These are phyloP conservation scores for Candida saitoana DNA, from an alignment of 805 yeast species.

Conservation along the genomic window DNA sequence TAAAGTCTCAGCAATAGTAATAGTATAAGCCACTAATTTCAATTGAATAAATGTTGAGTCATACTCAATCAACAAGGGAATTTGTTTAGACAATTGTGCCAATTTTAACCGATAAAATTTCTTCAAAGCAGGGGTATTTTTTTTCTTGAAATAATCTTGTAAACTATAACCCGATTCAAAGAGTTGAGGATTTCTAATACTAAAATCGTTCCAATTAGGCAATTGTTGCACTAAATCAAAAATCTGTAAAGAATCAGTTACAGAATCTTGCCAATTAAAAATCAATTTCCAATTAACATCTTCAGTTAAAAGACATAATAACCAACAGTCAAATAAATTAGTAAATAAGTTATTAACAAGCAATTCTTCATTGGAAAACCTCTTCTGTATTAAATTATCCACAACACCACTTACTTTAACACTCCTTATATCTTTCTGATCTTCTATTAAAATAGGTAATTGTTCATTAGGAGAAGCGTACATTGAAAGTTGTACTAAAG, in stretches of 20 bases:
- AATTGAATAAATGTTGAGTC: constrained; percentile 8
- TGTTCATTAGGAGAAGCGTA: constrained; percentile 47
- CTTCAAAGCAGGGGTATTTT: neutral
- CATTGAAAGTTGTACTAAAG: constrained; percentile 43
- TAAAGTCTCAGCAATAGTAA: constrained; percentile 17
- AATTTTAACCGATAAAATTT: neutral
- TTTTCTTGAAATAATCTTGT: constrained; percentile 4
- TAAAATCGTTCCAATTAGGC: constrained; percentile 24
- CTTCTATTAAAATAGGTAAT: constrained; percentile 57
- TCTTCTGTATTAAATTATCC: constrained; percentile 26
- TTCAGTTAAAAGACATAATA: constrained; percentile 25
- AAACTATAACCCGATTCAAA: constrained; percentile 11
- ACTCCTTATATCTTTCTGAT: constrained; percentile 28
- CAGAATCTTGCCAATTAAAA: constrained; percentile 13
- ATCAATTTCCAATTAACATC: constrained; percentile 10
- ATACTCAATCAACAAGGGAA: constrained; percentile 1
- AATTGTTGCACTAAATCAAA: constrained; percentile 18
- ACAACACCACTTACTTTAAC: constrained; percentile 16
- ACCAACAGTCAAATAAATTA: constrained; percentile 50
- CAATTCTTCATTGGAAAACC: constrained; percentile 16
- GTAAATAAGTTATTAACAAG: constrained; percentile 33
- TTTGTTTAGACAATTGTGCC: neutral
- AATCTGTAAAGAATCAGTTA: constrained; percentile 7
- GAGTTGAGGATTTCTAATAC: constrained; percentile 22
- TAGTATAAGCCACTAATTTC: constrained; percentile 17